Evolutionary conservation across 169 alveolate genomes (phyloP).

Genomic region (Toxoplasma gondii): DNA sequence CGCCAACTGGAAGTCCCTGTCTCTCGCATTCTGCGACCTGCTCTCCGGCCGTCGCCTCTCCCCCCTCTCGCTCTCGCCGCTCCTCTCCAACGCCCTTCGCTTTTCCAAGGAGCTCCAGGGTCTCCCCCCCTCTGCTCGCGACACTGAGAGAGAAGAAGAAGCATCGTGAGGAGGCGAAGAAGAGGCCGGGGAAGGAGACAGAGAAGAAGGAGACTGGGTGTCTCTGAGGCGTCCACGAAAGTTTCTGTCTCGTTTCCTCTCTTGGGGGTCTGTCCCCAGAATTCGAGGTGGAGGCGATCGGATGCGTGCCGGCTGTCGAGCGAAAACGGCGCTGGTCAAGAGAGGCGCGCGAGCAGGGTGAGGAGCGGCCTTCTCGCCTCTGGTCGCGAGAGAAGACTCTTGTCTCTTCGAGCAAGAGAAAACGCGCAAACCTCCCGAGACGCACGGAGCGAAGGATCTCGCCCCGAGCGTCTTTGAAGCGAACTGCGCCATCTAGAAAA

Average conservation of each 20-base stretch:
- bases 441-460: not conserved
- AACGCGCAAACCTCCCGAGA: not conserved
- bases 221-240: too few species aligned
- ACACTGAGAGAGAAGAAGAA: not conserved
- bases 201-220: not conserved
- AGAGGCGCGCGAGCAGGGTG: not conserved
- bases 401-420: not conserved
- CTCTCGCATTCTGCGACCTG: not conserved
- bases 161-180: not conserved
- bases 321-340: slow-evolving; percentile 10
- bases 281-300: not conserved
- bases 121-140: not conserved
- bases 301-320: slow-evolving; percentile 18
- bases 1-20: not conserved
- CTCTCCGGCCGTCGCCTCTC: not conserved
- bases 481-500: not conserved
- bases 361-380: not conserved
- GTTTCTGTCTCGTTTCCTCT: not conserved
- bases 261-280: not conserved
- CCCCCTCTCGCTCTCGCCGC: not conserved
- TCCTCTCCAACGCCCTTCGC: not conserved
- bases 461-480: not conserved
- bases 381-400: not conserved
- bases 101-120: not conserved
- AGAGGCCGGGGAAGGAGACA: not conserved